Evolutionary conservation across 352 stramenopile genomes (phyloP).

Genomic region (Phytophthora nicotianae): DNA sequence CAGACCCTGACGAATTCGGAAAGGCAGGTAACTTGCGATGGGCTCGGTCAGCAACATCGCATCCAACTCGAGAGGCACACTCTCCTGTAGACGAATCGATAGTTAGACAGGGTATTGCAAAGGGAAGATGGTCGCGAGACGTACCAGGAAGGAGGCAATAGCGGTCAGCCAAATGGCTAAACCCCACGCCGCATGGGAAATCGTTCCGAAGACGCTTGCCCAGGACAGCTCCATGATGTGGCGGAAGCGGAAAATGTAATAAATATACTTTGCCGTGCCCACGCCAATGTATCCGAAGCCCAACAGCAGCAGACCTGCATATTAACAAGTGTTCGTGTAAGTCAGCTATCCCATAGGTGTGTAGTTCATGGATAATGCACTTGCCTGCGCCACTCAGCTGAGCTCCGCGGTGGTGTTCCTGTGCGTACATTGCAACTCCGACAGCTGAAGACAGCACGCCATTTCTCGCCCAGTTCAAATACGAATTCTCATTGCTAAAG

Average conservation of each 20-base stretch:
- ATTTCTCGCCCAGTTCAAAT: conserved; percentile 88
- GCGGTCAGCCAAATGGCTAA: conserved; percentile 87
- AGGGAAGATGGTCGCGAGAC: conserved; percentile 2
- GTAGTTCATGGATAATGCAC: too few relatives aligned
- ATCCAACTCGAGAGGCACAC: conserved; percentile 83
- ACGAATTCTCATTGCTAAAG: conserved; percentile 91
- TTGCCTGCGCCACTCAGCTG: conserved; percentile 82
- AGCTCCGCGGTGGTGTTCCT: conserved; percentile 86
- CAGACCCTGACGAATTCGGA: conserved; percentile 85
- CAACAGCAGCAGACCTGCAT: conserved; percentile 67
- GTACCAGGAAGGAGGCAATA: conserved; percentile 85
- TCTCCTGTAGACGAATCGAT: conserved; percentile 58
- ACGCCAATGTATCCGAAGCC: conserved; percentile 90
- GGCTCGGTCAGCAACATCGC: conserved; percentile 85
- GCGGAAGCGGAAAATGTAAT: conserved; percentile 89
- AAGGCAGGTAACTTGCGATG: conserved; percentile 79
- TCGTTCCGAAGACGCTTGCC: conserved; percentile 82
- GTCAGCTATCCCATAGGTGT: too few relatives aligned
- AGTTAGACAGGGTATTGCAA: conserved; percentile 7
- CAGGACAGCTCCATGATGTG: conserved; percentile 89
- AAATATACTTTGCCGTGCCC: conserved; percentile 89
- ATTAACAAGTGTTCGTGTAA: neutral
- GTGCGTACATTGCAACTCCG: conserved; percentile 87
- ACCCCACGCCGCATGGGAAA: conserved; percentile 81
- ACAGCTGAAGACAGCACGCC: conserved; percentile 82